Percentiles rank a stretch among this genome's conserved stretches.
These are phyloP conservation scores for Paramyrothecium sp. DNA, from an alignment of 2,329 filamentous ascomycete species.

Conservation along the genomic window DNA sequence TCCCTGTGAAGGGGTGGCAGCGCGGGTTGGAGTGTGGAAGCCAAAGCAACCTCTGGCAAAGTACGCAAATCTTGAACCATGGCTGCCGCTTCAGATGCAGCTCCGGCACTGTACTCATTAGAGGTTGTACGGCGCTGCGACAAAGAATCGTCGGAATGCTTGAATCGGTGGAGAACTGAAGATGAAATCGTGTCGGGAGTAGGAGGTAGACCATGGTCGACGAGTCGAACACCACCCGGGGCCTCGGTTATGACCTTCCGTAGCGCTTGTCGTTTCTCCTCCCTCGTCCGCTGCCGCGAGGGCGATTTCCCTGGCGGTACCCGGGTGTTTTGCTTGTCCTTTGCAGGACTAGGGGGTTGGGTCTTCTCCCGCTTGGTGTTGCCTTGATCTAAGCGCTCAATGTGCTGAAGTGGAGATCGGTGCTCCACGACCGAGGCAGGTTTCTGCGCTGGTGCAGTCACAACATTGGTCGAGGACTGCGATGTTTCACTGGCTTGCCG, in stretches of 20 bases:
- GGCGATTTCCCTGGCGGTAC: conserved; percentile 14
- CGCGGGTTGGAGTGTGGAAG: not conserved
- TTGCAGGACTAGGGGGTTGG: conserved; percentile 25
- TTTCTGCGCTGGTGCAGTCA: not conserved
- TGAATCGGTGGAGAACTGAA: conserved; percentile 48
- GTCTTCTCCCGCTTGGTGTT: conserved; percentile 26
- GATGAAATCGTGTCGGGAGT: conserved; percentile 61
- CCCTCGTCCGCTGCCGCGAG: conserved; percentile 29
- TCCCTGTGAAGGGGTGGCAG: not conserved
- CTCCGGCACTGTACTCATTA: not conserved
- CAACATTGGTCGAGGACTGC: not conserved
- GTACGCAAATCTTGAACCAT: conserved; percentile 6
- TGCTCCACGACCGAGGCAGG: conserved; percentile 34
- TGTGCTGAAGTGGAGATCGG: conserved; percentile 47
- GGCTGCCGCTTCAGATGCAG: conserved; percentile 13
- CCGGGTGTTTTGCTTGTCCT: conserved; percentile 11
- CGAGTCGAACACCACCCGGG: conserved; percentile 35
- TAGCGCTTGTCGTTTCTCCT: conserved; percentile 47
- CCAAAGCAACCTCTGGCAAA: not conserved
- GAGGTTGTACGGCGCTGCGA: conserved; percentile 15
- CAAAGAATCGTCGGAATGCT: conserved; percentile 50
- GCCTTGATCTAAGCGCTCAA: conserved; percentile 34
- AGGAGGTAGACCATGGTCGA: conserved; percentile 49
- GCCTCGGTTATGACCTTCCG: conserved; percentile 49
- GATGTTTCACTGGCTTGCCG: not conserved